Base-by-base conservation (phyloP, 768 basidiomycete genomes). In the Hericium alpestre region DNA sequence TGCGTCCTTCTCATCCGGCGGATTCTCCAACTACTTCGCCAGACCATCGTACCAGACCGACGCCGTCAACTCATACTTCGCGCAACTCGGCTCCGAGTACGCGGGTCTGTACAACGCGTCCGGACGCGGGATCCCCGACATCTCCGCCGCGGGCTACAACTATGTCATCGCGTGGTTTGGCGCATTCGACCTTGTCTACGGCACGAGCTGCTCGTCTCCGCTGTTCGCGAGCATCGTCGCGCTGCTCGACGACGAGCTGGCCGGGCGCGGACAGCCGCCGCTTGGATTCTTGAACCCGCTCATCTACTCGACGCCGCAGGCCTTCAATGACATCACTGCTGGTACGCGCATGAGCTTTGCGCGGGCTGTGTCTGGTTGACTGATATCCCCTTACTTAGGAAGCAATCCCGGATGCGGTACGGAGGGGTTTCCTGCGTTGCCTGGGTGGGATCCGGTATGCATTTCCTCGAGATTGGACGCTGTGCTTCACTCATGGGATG, bases 51-150 rank as follows among this genome's bases (percentile, higher is more conserved):
- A 73, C 64, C 78, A 79, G 64, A 58, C 68, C 23, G 48, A 61
- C 32, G 74, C 69, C 1, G 75, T 78, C 6, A 57, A 51, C 1
- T 53, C 58, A 0, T 80, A 73, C 67, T 66, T 80, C 22, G 56
- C 64, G 23, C 60, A 61, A 18, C 63, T 74, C 55, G 69, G 66
- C 43, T 54, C 47, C 56, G 64, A 63, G 8, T 62, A 68, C 59
- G 27, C 50, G 0, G 73, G 73, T 38, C 58, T 61, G 39, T 74
- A 69, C 61, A 68, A 65, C 59, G 38, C 53, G 23, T 67, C 58
- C 63, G 76, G 75, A 38, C 76, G 77, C 50, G 76, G 63, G 2
- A 79, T 72, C 68, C 79, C 79, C n/a, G 78, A 80, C 66, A 66
- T 79, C 46, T 64, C 76, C 11, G 76, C 78, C 5, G 61, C 67